Percentiles rank a stretch among this genome's conserved stretches.
Evolutionary conservation across 805 yeast species (phyloP).

Genomic region (Clavispora vitiphila): DNA sequence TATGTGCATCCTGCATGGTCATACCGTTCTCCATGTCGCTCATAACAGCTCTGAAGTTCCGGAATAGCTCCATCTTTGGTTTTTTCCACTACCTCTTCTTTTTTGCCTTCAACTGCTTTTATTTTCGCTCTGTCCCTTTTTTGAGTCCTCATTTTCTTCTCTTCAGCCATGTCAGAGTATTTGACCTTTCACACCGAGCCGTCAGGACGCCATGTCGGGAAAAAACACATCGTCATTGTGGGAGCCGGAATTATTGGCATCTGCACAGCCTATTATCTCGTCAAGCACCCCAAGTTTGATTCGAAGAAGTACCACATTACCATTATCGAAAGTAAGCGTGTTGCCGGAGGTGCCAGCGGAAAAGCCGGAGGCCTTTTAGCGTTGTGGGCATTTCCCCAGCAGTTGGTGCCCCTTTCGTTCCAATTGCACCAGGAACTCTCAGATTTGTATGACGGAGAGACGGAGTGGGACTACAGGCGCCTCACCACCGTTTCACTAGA

Average conservation of each 20-base stretch:
- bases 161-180: conserved; percentile 22
- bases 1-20: background rate
- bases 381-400: conserved; percentile 95
- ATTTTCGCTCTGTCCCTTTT: background rate
- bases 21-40: background rate
- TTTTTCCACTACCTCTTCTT: background rate
- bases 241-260: conserved; percentile 98
- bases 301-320: conserved; percentile 74
- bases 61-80: background rate
- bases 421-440: conserved; percentile 79
- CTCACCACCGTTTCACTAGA: conserved; percentile 82
- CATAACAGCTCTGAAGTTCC: background rate
- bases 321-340: conserved; percentile 80
- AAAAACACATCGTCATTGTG: conserved; percentile 74
- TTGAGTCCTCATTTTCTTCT: background rate
- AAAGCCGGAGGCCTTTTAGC: conserved; percentile 96
- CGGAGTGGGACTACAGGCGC: conserved; percentile 90
- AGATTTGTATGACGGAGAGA: conserved; percentile 72
- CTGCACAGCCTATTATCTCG: conserved; percentile 85
- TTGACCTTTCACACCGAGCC: conserved; percentile 35
- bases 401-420: conserved; percentile 84
- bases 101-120: background rate
- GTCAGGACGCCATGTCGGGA: conserved; percentile 50
- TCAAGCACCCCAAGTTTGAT: conserved; percentile 76
- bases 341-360: conserved; percentile 97